Evolutionary conservation across 768 basidiomycete species (phyloP).

Genomic region (Auricularia cornea): DNA sequence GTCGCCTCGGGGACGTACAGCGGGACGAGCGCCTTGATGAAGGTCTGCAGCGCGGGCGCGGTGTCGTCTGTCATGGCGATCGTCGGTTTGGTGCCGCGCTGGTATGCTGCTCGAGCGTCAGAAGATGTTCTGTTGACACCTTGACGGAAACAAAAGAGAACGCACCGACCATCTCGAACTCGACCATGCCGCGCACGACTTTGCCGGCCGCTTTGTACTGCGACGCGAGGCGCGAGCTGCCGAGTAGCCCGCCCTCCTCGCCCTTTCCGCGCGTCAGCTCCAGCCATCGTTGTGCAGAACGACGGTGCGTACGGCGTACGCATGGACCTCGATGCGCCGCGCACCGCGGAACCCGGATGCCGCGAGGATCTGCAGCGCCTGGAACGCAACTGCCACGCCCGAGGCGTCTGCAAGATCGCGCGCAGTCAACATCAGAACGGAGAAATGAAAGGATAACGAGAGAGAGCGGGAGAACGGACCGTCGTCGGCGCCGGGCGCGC

Average conservation of each 20-base stretch:
- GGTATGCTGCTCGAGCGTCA: neutral
- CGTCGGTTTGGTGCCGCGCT: neutral
- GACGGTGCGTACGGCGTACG: neutral
- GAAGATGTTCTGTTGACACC: neutral
- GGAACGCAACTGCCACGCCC: neutral
- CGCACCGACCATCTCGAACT: neutral
- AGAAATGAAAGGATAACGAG: neutral
- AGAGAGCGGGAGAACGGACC: neutral
- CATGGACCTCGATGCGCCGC: too few species aligned
- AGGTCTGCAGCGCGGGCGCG: too few species aligned
- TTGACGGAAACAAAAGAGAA: neutral
- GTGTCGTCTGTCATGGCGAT: too few species aligned
- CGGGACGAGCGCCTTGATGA: neutral
- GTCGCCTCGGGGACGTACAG: neutral
- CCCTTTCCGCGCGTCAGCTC: neutral
- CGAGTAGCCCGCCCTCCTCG: neutral
- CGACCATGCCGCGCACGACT: too few species aligned
- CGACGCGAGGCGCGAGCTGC: neutral
- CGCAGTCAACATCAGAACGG: too few species aligned
- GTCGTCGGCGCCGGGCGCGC: slow-evolving; percentile 3
- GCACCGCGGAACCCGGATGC: too few species aligned
- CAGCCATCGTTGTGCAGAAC: neutral
- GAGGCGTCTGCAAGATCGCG: neutral
- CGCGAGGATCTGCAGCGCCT: too few species aligned
- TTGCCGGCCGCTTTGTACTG: too few species aligned